Evolutionary conservation across 495 filamentous ascomycete species (phyloP), one percentile per base, ranked within the genome.

Genomic region (Xylaria intraflava): DNA sequence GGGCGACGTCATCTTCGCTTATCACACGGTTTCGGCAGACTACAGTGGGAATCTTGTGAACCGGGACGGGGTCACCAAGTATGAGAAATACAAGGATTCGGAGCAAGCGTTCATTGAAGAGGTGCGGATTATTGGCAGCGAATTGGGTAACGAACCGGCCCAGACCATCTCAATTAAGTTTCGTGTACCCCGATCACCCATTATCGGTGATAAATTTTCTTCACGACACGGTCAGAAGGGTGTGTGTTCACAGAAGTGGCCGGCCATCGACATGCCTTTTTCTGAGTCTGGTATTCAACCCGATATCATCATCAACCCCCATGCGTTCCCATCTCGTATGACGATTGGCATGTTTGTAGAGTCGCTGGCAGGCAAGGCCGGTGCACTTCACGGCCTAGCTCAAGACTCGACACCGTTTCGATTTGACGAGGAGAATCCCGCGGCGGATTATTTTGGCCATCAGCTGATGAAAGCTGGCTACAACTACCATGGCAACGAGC

Each of bases 301-400:
- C 3, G 93, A 98, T 69, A 76, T 95, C 61, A 98, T 98, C 66
- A 98, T 98, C 75, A 98, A 98, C 72, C 93, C 93, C 54, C 93
- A 98, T 79, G 93, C 93, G 69, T 98, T 98, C 80, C 93, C 93
- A n/a, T 97, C 93, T 51, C 92, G 93, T 70, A 98, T 98, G 93
- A 98, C 93, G 22, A 98, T 98, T 67, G 93, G 93, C 67, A 96
- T 97, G 86, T 96, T 98, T 75, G 85, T 98, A 60, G 93, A 98
- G 72, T 96, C 91, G 6, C 80, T 98, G 55, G 93, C 93, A 20
- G 93, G 93, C 29, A 98, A 98, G 73, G 80, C 91, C 16, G 93
- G 93, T 10, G 87, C 93, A 27, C 80, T 98, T 46, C 93, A 98
- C 65, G 93, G 93, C 33, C 79, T 95, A 26, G 86, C 93, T 10